A percentile compares a stretch with the other conserved stretches of the same genome.
Conservation (phyloP, 257 asterid species). For the Solanum rostratum region DNA sequence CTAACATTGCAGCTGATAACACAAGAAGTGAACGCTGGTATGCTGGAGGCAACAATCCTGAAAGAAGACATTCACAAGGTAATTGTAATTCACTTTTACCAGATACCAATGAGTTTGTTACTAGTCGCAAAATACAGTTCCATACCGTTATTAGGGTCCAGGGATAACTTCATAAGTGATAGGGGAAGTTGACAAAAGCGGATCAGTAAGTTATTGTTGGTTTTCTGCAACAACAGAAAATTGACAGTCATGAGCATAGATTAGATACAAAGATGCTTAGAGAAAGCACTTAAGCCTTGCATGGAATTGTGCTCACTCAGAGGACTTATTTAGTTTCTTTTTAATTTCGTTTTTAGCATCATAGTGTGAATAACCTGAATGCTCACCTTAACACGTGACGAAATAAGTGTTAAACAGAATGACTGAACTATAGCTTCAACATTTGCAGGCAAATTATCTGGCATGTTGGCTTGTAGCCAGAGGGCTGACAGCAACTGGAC, state of each 20-base stretch:
- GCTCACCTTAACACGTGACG: constrained; percentile 58
- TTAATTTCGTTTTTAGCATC: not conserved
- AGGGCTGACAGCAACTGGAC: constrained; percentile 73
- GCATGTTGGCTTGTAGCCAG: constrained; percentile 74
- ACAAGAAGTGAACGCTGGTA: constrained; percentile 70
- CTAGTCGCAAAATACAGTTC: not conserved
- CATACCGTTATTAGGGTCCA: constrained; percentile 54
- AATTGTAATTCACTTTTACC: not conserved
- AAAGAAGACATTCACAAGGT: constrained; percentile 5
- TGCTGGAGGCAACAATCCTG: constrained; percentile 60
- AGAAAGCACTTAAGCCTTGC: not conserved
- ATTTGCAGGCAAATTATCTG: constrained; percentile 78
- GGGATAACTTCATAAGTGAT: constrained; percentile 59
- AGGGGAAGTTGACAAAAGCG: constrained; percentile 78
- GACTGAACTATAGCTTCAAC: constrained; percentile 92
- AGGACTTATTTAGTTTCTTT: not conserved
- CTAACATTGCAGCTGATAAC: constrained; percentile 61
- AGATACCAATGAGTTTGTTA: not conserved
- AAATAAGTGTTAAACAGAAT: constrained; percentile 62
- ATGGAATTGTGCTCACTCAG: not conserved
- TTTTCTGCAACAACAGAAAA: constrained; percentile 41
- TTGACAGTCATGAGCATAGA: not conserved
- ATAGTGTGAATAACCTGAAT: not conserved
- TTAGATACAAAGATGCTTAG: not conserved
- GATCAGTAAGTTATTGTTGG: constrained; percentile 35